Base-by-base conservation (phyloP, 75 land plant species). In the Azolla pinnata region DNA sequence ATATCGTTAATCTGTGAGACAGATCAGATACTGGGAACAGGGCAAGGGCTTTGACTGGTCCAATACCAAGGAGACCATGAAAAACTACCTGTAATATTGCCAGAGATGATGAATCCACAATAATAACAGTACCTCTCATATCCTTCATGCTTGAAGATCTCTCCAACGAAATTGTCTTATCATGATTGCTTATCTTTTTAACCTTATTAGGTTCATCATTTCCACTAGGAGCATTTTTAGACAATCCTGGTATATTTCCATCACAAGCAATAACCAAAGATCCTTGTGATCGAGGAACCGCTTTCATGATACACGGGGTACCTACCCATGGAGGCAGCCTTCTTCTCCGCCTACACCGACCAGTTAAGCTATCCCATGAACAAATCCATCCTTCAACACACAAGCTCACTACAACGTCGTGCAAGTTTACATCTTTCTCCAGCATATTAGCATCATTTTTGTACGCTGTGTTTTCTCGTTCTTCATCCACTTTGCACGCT, bases 371-470 rank as follows among this genome's bases (percentile, higher is more conserved):
- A 62, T 74, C 79, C 96, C 96, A 89, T 20, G 73, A 66, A 61
- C 96, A 89, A 58, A 89, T 25, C 50, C 84, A 87, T 26, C 90
- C 82, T 61, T 86, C 86, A 46, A 62, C 31, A 63, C 90, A 79
- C 4, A 52, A 81, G 65, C 96, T 89, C 17, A 89, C 45, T 23
- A 87, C 27, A 17, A 78, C 64, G 51, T n/a, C 27, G 33, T 33
- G 14, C n/a, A 23, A 3, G 14, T 46, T 46, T 46, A 30, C 19
- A 64, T 56, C 67, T 33, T 49, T 34, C 19, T 31, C 32, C 35
- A 61, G 45, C 38, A 61, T 48, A 4, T 30, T 42, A 42, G 18
- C 51, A 4, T 4, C 66, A 68, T 33, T 48, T 12, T 35, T 57
- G 34, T 55, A 9, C 14, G 49, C 45, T 28, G 49, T 20, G 7